Base-by-base conservation (phyloP, 306 rosid species). In the Gleditsia sinensis region DNA sequence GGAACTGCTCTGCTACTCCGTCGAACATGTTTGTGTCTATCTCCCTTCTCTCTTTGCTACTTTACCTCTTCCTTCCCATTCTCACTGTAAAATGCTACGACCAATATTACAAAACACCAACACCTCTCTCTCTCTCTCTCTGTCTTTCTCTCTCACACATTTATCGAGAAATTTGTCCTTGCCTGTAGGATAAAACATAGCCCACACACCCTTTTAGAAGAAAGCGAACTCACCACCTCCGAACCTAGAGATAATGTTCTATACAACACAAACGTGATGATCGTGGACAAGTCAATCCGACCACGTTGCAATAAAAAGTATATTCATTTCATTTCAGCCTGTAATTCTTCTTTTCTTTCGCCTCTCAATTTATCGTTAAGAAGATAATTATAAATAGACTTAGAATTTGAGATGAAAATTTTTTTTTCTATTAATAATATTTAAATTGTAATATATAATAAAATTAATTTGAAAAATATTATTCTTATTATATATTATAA, bases 1-100 rank as follows among this genome's bases (percentile, higher is more conserved):
- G 95, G 81, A 89, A 77, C 68, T 88, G 97, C 8, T 89, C 93
- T 60, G 86, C 66, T 36, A 62, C 86, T 83, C 91, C 96, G 82
- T 92, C 87, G 55, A 90, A 90, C 98, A 92, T 88, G 65, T 78
- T 77, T 75, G 30, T 70, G 28, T 71, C 37, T 28, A 20, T 39
- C 16, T 67, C 12, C 37, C 45, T 55, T 68, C 75, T 54, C 77
- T 67, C 45, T 51, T 27, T n/a, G n/a, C n/a, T n/a, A n/a, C 54
- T 77, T 51, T 69, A 12, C 62, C 60, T 56, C 21, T 70, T 27
- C 54, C 61, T 69, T 16, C 14, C 49, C 4, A 0, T 14, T 61
- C 57, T 63, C 75, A 56, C 81, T 66, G 86, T 86, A 73, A 87
- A 85, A 80, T 75, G 84, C 75, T 80, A 53, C 76, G 49, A 72